phyloP scores from a whole-genome alignment of 768 basidiomycete genomes.

The Tubosaeta sp. region DNA sequence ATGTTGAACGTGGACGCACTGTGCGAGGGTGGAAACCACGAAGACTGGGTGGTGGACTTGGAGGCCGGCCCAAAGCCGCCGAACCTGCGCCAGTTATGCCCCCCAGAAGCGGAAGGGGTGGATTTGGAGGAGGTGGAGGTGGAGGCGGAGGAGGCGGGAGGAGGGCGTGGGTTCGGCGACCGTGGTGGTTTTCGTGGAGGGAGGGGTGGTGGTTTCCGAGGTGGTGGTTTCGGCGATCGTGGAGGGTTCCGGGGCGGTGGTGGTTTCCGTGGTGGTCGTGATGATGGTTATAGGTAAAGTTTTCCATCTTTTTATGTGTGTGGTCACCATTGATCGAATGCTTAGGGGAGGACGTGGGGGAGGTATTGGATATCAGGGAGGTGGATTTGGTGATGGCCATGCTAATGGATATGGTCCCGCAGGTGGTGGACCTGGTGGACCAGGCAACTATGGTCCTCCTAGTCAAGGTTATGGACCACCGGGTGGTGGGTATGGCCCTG shows the following conservation, averaged over 20 bases:
- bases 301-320: not conserved
- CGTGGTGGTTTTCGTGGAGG: conserved; percentile 39
- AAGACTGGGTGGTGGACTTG: conserved; percentile 95
- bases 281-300: conserved; percentile 50
- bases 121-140: conserved; percentile 32
- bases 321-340: conserved; percentile 14
- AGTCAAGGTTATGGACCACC: conserved; percentile 41
- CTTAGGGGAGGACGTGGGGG: conserved; percentile 61
- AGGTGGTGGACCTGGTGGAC: conserved; percentile 39
- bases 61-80: conserved; percentile 89
- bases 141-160: too few species aligned
- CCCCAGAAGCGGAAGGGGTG: conserved; percentile 34
- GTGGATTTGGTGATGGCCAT: conserved; percentile 51
- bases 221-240: conserved; percentile 39
- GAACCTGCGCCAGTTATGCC: conserved; percentile 34
- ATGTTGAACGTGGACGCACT: conserved; percentile 96
- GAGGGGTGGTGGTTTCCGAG: conserved; percentile 42
- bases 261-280: conserved; percentile 35
- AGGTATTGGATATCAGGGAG: conserved; percentile 66
- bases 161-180: conserved; percentile 33
- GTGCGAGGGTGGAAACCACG: conserved; percentile 99
- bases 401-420: conserved; percentile 54
- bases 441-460: conserved; percentile 41
- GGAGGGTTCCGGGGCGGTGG: conserved; percentile 42
- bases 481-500: conserved; percentile 41